Base-by-base conservation (phyloP, 768 basidiomycete species). In the Rubroboletus pulcherrimus region DNA sequence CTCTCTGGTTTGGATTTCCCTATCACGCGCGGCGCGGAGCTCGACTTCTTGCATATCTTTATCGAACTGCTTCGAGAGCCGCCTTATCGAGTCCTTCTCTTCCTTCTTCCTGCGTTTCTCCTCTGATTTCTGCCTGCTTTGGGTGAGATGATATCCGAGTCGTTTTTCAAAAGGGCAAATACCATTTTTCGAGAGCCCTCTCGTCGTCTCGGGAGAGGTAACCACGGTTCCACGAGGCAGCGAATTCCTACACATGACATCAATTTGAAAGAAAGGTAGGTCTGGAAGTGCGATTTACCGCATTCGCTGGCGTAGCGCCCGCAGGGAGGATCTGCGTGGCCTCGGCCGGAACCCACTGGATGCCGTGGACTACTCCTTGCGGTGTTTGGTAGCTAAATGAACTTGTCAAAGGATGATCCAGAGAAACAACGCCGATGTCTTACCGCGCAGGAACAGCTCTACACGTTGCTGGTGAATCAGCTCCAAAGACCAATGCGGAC, bases 381-480 rank as follows among this genome's bases (percentile, higher is more conserved):
- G 83, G 73, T 1, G 87, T 90, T 63, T 85, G 83, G 73, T 91
- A 91, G 64, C 89, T 91, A 58, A 37, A 37, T 42, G 57, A 43
- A 44, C 42, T 26, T 26, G 53, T 62, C 35, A 60, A 55, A 54
- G 40, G 38, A 47, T 31, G 52, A 54, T 40, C 50, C 21, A 12
- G 33, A 26, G 40, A 31, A 19, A 19, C n/a, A 14, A 52, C 15
- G 12, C 33, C n/a, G 21, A 37, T 50, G 42, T 70, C 74, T 51
- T 66, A 88, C 89, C 87, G 89, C 38, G 88, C 87, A 54, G 85
- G 71, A 39, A 89, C 84, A 53, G 87, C 88, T 73, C 88, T 90
- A 55, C 49, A 56, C n/a, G 57, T 61, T 54, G 54, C 54, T 52
- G 47, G 47, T 64, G 55, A 63, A 48, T 56, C 19, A 42, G 40